Percentiles rank a stretch among this genome's conserved stretches.
phyloP scores from a whole-genome alignment of 2,329 filamentous ascomycete genomes.

The Arthrobotrys sphaeroides region DNA sequence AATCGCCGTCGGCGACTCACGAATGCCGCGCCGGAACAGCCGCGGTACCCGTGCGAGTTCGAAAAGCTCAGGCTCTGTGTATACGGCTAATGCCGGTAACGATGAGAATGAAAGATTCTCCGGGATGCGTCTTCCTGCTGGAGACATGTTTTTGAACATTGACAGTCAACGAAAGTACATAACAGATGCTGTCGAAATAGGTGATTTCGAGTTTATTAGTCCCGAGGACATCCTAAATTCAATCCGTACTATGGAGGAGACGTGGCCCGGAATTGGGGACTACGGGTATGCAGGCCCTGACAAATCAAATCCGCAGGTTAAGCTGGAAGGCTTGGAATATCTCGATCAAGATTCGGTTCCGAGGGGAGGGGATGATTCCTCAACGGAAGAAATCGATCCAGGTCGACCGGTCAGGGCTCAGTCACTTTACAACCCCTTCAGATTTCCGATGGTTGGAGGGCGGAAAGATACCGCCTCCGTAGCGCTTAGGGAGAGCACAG shows the following conservation, averaged over 20 bases:
- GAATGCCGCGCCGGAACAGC: neutral
- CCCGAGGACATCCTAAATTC: neutral
- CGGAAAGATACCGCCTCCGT: neutral
- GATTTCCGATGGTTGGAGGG: neutral
- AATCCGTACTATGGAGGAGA: neutral
- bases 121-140: neutral
- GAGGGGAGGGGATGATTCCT: neutral
- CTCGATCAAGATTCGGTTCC: neutral
- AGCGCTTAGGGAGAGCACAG: neutral
- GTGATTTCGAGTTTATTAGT: neutral
- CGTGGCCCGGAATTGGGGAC: slow-evolving; percentile 7
- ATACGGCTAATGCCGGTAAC: slow-evolving; percentile 8
- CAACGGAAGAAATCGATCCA: neutral
- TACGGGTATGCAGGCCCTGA: slow-evolving; percentile 9
- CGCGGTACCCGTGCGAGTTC: neutral
- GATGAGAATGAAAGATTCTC: neutral
- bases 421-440: neutral
- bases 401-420: neutral
- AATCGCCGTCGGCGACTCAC: neutral
- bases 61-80: neutral
- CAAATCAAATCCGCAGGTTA: neutral
- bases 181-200: slow-evolving; percentile 2
- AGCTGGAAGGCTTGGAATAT: neutral
- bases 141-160: neutral
- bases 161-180: neutral